phyloP scores from a whole-genome alignment of 2,329 filamentous ascomycete genomes.

The Scorias spongiosa region DNA sequence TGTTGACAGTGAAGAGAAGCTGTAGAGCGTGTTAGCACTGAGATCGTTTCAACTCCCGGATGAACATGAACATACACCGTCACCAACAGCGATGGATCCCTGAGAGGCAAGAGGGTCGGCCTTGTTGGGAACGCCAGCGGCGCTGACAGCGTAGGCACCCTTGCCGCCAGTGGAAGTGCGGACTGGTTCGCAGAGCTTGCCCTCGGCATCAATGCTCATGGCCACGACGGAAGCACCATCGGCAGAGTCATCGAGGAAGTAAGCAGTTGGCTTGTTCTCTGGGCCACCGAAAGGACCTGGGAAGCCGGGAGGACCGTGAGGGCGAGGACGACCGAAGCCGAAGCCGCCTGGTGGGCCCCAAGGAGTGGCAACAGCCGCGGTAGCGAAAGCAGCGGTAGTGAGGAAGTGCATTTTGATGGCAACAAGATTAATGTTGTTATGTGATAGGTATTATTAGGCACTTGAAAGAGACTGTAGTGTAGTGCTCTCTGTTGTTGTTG shows the following conservation, averaged over 20 bases:
- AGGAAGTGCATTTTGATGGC: background rate
- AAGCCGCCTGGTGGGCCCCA: background rate
- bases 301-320: background rate
- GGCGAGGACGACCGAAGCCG: background rate
- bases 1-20: constrained; percentile 7
- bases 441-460: too few species aligned
- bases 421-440: too few species aligned
- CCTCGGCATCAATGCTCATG: constrained; percentile 1
- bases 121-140: background rate
- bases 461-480: too few species aligned
- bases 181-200: constrained; percentile 2
- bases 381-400: background rate
- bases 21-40: constrained; percentile 4
- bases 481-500: too few species aligned
- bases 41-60: background rate
- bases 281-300: too few species aligned
- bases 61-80: constrained; percentile 1
- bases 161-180: constrained; percentile 2
- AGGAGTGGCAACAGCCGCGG: background rate
- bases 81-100: constrained; percentile 2
- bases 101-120: constrained; percentile 2
- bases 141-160: constrained; percentile 1
- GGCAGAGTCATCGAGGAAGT: constrained; percentile 5
- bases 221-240: constrained; percentile 2
- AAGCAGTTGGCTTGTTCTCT: background rate